Conservation (phyloP, 2,329 filamentous ascomycete genomes). For the Paecilomyces sp. region DNA sequence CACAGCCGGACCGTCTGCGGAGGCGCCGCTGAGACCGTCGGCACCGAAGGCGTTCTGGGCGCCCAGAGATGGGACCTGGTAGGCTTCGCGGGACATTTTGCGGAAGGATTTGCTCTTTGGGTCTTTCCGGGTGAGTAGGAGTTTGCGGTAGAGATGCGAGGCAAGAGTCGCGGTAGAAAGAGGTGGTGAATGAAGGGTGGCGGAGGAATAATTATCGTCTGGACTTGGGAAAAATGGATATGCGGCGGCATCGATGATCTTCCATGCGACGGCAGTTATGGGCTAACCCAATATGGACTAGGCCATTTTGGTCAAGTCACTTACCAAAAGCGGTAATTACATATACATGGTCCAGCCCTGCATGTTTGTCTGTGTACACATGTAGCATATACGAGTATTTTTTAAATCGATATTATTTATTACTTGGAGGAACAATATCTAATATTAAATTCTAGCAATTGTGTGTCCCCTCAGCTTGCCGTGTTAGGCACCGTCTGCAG, state of each 20-base stretch:
- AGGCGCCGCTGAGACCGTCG: conserved; percentile 35
- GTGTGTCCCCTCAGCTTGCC: no score
- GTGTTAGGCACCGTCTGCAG: no score
- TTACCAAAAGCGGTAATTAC: neutral
- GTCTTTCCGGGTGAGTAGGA: neutral
- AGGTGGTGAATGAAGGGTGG: neutral
- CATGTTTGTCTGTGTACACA: no score
- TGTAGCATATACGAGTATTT: no score
- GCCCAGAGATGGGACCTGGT: conserved; percentile 60
- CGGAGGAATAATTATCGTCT: neutral
- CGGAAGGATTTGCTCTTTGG: neutral
- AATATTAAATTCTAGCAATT: no score
- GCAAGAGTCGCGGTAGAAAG: no score
- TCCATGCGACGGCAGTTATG: neutral
- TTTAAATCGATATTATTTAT: no score
- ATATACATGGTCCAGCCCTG: neutral
- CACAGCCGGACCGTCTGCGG: conserved; percentile 50
- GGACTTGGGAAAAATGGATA: neutral
- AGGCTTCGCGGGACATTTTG: conserved; percentile 65
- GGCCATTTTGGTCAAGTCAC: neutral
- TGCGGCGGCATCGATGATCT: neutral
- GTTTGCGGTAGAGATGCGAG: neutral
- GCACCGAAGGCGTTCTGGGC: conserved; percentile 34
- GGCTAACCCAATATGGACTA: conserved; percentile 2
- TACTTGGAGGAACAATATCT: no score